Evolutionary conservation across 1,284 basidiomycete genomes (phyloP), one percentile per base, ranked within the genome.

Genomic region (Cronartium quercuum): DNA sequence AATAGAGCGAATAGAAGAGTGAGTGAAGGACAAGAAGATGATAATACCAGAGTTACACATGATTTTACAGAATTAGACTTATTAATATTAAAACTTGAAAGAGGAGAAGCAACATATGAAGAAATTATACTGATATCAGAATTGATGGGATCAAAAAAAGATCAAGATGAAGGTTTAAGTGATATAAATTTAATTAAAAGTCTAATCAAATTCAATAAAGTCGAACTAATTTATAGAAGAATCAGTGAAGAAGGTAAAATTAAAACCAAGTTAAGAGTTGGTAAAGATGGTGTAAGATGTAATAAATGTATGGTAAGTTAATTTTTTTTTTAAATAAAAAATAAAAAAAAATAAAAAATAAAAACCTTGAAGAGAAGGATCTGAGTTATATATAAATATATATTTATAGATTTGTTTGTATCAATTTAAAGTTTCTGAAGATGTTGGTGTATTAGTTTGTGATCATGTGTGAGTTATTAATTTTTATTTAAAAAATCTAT

Each of bases 101-200:
- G 51, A 57, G 51, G 51, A 57, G 51, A 57, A 57, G 51, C 51
- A 10, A 57, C 51, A 57, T 57, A 57, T 57, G 51, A 57, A 57
- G 51, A 57, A 24, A 57, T 57, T 12, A n/a, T 24, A 57, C 21
- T 57, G 51, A 10, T 57, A 24, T 57, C 51, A 6, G 51, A 57
- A 24, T 57, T 57, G 4, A 57, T 57, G 51, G 51, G 51, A 57
- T 57, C 51, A 24, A 24, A n/a, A 13, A 57, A 12, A 10, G 21
- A n/a, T 21, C 51, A 57, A 24, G 21, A n/a, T 29, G 21, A 24
- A 57, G 51, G 51, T 4, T 57, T 57, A 24, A 24, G 15, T 24
- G 51, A 57, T 24, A n/a, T 29, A 24, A 29, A 29, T 6, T 12
- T 57, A 10, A 29, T n/a, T 24, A 21, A 29, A 57, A 29, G 51